Evolutionary conservation across 2,329 filamentous ascomycete genomes (phyloP).

Genomic region (Ophiobolus disseminans): DNA sequence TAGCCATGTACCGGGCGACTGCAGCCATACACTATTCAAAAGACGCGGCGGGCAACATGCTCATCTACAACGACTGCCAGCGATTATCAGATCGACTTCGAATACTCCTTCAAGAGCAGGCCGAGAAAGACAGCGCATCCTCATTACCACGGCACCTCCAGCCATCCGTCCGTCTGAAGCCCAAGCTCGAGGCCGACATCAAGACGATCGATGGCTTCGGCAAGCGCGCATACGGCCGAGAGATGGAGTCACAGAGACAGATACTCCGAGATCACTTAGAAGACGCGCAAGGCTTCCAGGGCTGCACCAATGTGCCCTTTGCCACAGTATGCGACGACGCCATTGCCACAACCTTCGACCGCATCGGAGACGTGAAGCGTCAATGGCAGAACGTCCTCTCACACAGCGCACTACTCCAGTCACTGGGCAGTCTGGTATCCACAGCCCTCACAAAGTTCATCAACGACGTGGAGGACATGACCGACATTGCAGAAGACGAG

Average conservation of each 20-base stretch:
- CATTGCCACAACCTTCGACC: constrained; percentile 63
- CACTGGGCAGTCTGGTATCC: constrained; percentile 64
- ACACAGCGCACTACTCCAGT: constrained; percentile 66
- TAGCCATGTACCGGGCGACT: constrained; percentile 81
- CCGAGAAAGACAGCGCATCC: constrained; percentile 42
- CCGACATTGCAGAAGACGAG: constrained; percentile 69
- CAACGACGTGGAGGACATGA: constrained; percentile 67
- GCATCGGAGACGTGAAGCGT: constrained; percentile 62
- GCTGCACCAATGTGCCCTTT: constrained; percentile 66
- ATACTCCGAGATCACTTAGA: constrained; percentile 69
- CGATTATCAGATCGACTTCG: constrained; percentile 64
- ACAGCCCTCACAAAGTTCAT: constrained; percentile 67
- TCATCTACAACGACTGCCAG: constrained; percentile 69
- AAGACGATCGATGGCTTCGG: constrained; percentile 65
- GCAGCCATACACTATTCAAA: constrained; percentile 76
- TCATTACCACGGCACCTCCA: constrained; percentile 36
- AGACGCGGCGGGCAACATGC: constrained; percentile 65
- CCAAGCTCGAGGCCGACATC: constrained; percentile 62
- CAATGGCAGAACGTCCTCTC: constrained; percentile 67
- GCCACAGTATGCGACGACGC: constrained; percentile 67
- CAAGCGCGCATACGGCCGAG: constrained; percentile 66
- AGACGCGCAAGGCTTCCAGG: constrained; percentile 67
- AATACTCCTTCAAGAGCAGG: constrained; percentile 55
- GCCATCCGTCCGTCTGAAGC: constrained; percentile 51
- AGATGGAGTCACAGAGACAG: constrained; percentile 70